These are phyloP conservation scores for Fusarium euwallaceae DNA, from an alignment of 2,329 filamentous ascomycete species.

Conservation along the genomic window DNA sequence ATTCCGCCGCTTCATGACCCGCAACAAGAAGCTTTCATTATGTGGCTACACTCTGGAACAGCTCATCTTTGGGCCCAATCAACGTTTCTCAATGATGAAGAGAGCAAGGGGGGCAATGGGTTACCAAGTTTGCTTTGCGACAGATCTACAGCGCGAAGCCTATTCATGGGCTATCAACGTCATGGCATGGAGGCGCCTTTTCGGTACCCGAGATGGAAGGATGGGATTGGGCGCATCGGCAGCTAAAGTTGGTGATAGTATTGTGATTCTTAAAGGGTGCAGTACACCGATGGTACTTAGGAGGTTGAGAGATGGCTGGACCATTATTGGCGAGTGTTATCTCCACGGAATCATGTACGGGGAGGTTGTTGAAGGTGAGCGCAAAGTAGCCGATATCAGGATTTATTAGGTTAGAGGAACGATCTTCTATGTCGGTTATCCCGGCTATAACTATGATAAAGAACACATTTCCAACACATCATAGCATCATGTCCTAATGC, in stretches of 20 bases:
- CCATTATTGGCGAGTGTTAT: conserved; percentile 13
- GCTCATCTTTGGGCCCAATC: neutral
- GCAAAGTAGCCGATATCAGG: neutral
- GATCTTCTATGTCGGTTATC: no score
- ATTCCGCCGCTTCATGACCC: neutral
- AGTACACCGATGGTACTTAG: conserved; percentile 2
- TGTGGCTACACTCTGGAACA: conserved; percentile 2
- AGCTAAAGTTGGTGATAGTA: neutral
- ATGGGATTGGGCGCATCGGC: conserved; percentile 8
- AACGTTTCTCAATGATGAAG: neutral
- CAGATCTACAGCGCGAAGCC: neutral
- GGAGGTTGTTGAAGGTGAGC: rapidly evolving
- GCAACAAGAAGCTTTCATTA: neutral
- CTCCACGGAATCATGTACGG: conserved; percentile 21
- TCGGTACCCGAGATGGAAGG: neutral
- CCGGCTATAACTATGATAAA: no score
- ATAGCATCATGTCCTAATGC: no score
- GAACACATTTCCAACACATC: no score
- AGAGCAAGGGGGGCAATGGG: neutral
- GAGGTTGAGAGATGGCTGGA: rapidly evolving
- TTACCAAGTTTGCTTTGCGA: neutral
- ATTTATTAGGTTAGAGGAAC: neutral
- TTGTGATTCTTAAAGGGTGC: neutral
- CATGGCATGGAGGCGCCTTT: neutral
- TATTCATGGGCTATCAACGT: conserved; percentile 14